These are phyloP conservation scores for Jackrogersella multiformis DNA, from an alignment of 495 filamentous ascomycete species.

Conservation along the genomic window DNA sequence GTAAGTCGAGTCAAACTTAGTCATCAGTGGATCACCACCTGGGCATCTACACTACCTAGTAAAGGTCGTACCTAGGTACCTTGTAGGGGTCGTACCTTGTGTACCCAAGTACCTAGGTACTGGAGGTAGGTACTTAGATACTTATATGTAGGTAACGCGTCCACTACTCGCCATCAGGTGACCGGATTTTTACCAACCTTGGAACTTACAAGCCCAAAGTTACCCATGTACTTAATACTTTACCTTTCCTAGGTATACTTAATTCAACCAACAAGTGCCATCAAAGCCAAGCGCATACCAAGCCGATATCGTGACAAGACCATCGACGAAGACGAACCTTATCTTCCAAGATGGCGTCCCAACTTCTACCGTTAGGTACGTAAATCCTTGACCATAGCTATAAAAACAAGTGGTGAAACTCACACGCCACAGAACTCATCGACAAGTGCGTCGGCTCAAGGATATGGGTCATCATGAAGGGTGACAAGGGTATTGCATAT, in stretches of 20 bases:
- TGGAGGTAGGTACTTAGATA: neutral
- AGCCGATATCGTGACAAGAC: neutral
- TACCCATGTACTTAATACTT: neutral
- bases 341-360: conserved; percentile 71
- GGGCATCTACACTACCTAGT: too few species aligned
- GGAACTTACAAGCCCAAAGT: neutral
- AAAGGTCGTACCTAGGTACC: neutral
- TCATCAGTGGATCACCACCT: too few species aligned
- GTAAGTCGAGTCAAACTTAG: conserved; percentile 10
- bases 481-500: conserved; percentile 79
- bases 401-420: conserved; percentile 26
- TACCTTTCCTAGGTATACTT: too few species aligned
- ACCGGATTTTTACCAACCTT: conserved; percentile 9
- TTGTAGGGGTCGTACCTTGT: too few species aligned
- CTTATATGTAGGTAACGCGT: neutral
- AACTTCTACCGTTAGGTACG: conserved; percentile 80
- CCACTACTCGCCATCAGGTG: conserved; percentile 32
- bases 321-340: neutral
- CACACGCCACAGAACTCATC: conserved; percentile 78
- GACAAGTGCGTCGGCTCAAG: conserved; percentile 97
- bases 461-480: conserved; percentile 99
- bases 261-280: neutral
- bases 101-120: too few species aligned
- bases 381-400: conserved; percentile 10
- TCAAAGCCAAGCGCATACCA: neutral